Evolutionary conservation across 2,329 filamentous ascomycete species (phyloP).

Genomic region (Stagonosporopsis vannaccii): DNA sequence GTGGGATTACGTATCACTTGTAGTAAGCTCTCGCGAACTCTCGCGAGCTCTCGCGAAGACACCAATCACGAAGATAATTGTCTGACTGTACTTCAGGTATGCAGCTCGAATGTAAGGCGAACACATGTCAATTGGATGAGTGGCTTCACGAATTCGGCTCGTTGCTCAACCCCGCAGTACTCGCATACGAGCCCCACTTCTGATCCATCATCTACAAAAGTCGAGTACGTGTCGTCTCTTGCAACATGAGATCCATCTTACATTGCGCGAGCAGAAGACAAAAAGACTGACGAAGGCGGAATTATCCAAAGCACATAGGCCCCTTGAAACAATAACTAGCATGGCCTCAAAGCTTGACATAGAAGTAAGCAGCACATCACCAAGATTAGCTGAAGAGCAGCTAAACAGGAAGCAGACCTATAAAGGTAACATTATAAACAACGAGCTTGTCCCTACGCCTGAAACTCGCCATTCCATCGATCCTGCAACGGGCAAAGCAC

Average conservation of each 20-base stretch:
- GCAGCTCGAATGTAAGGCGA: not conserved
- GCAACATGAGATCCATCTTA: not conserved
- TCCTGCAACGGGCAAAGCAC: constrained; percentile 56
- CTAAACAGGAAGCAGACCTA: constrained; percentile 14
- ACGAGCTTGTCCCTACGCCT: constrained; percentile 51
- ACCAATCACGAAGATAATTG: not conserved
- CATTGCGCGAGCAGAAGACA: not conserved
- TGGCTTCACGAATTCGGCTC: not conserved
- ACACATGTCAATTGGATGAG: not conserved
- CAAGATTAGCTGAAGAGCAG: not conserved
- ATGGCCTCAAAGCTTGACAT: constrained; percentile 14
- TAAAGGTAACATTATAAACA: constrained; percentile 58
- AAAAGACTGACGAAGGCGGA: not conserved
- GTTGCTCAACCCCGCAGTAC: constrained; percentile 9
- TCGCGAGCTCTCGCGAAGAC: no score
- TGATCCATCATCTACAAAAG: not conserved
- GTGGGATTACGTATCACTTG: not conserved
- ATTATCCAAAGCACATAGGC: not conserved
- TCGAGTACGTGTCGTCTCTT: not conserved
- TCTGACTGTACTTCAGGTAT: not conserved
- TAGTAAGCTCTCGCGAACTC: not conserved
- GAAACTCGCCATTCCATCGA: constrained; percentile 57
- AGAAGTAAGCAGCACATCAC: constrained; percentile 3
- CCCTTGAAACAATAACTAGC: not conserved
- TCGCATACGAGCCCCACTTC: not conserved